Percentiles rank a stretch among this genome's conserved stretches.
Conservation (phyloP, 129 eudicot species). For the Tagetes erecta region DNA sequence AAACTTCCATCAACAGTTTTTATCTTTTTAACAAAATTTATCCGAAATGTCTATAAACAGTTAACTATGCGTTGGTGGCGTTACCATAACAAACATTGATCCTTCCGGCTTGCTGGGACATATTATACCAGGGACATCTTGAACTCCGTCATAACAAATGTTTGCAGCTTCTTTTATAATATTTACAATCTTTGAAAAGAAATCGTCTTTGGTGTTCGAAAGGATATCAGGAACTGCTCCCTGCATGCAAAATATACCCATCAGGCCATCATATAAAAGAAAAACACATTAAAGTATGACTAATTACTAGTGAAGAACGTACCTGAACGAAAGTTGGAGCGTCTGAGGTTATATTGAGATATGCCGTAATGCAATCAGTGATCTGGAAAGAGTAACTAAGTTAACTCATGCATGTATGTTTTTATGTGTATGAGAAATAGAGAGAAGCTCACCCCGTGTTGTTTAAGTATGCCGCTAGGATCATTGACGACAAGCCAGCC, state of each 20-base stretch:
- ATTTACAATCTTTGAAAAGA: constrained; percentile 49
- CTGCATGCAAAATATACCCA: constrained; percentile 36
- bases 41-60: background rate
- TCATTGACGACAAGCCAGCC: constrained; percentile 85
- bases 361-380: constrained; percentile 62
- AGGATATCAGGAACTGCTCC: constrained; percentile 78
- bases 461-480: constrained; percentile 52
- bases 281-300: background rate
- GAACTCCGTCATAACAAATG: constrained; percentile 41
- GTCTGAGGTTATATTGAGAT: constrained; percentile 59
- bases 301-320: background rate
- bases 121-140: constrained; percentile 67
- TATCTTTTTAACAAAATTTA: background rate
- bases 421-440: constrained; percentile 14
- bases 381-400: constrained; percentile 40
- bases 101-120: constrained; percentile 96
- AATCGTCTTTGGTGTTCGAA: constrained; percentile 59
- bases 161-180: constrained; percentile 59
- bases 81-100: constrained; percentile 92
- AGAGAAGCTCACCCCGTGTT: constrained; percentile 54
- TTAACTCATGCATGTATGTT: background rate
- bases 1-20: too few species aligned
- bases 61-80: background rate
- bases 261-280: constrained; percentile 6
- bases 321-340: constrained; percentile 86